Evolutionary conservation across 805 yeast species (phyloP), one percentile per base, ranked within the genome.

Genomic region (Wickerhamomyces bisporus): DNA sequence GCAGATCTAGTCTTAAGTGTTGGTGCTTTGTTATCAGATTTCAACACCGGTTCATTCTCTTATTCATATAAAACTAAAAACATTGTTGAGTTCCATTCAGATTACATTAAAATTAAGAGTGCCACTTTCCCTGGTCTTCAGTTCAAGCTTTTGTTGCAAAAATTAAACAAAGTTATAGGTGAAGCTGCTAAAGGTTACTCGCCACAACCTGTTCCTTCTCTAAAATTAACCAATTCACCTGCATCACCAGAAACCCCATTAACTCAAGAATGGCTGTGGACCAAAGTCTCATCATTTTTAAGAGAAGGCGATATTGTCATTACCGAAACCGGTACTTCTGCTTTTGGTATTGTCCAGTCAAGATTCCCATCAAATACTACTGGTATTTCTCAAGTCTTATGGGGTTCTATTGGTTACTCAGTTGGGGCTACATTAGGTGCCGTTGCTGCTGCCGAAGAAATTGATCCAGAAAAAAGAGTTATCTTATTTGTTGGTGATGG

Each of bases 41-140:
- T 82, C 77, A 86, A 86, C 73, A 86, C 95, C 35, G 95, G 95
- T 58, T 82, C 94, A 16, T 81, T 81, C 70, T 77, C 87, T 26
- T 81, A 81, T 66, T 73, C 81, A 40, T 80, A 80, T 69, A 73
- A 77, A 62, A 81, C 89, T 52, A 77, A 74, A 62, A 81, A 81
- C 66, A 74, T 81, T 54, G 75, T 81, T 48, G 89, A 81, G 66
- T 79, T 81, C 75, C 89, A 81, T 65, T 80, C 88, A 15, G 84
- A 81, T 65, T 71, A 77, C 68, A 76, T 79, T 58, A 80, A 80
- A 66, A 76, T 81, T 59, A 77, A 71, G 59, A 75, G 68, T 53
- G 88, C 87, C 41, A 71, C 76, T 27, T 81, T 75, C 74, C 81
- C 81, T 47, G 82, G 81, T 55, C 77, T 81, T 43, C 81, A 79